Evolutionary conservation across 495 filamentous ascomycete genomes (phyloP), one percentile per base, ranked within the genome.

Genomic region (Paragyromitra xinjiangensis): DNA sequence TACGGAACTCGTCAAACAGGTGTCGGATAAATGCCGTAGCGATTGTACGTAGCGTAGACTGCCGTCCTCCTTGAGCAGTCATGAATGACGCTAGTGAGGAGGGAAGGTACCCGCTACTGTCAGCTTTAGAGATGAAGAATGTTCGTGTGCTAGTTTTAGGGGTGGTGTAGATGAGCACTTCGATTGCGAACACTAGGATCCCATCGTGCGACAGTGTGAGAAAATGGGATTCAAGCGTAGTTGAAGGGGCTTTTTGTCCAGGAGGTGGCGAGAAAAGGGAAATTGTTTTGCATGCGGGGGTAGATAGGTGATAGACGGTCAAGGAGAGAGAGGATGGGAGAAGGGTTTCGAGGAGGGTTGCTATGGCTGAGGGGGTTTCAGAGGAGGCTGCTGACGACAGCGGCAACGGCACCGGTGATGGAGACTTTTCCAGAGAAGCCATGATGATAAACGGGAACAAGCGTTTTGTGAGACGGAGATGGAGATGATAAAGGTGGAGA

Each of bases 41-140:
- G 63, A 97, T 87, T 16, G 89, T 85, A 81, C 90, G 89, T 39
- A 97, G 86, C 0, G 93, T 89, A 1, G 94, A 97, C 22, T 75
- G 68, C 12, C 75, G 69, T 9, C 69, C 44, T 0, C 71, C 69
- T 11, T 71, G 42, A 12, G 70, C 16, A 6, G 61, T 64, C 5
- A 48, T 50, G 29, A 83, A 83, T 3, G 81, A 81, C 9, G 81
- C 68, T 64, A 75, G 53, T 4, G 66, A 66, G 6, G 71, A 51
- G 1, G 90, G 88, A 34, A 97, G 84, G 78, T 92, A 95, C 59
- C 95, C 95, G 1, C 94, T 97, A 16, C 95, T 97, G 84, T 99
- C 95, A 62, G 95, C 95, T 84, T 99, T 99, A 69, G 93, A 94
- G 48, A 99, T 91, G 84, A 98, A 99, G 44, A 98, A 88, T 45